Evolutionary conservation across 106 monocot species (phyloP), one percentile per base, ranked within the genome.

Genomic region (Chionographis japonica): DNA sequence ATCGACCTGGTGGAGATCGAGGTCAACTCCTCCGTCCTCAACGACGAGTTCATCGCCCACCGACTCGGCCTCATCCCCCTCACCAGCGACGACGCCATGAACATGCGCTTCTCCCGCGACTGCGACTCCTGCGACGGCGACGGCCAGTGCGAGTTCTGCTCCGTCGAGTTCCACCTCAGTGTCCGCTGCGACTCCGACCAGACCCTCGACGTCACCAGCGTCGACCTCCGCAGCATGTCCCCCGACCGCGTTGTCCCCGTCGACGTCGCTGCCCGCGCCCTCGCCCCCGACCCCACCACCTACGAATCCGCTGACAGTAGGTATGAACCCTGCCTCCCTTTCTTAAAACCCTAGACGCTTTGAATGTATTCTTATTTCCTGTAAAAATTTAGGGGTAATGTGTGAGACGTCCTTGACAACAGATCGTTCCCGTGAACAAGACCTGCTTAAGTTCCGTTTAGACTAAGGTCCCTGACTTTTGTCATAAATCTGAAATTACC

Each of bases 11-110:
- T 97, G 6, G 97, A 97, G 80, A 92, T 97, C 42, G 84, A 86
- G 83, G 82, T 73, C 54, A 98, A 98, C 83, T 98, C 92, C 14
- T 72, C 89, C 12, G 92, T 93, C 3, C 87, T 97, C 67, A 98
- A 98, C 75, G 97, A 98, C 77, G 92, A 98, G 83, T 98, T 98
- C 83, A 89, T 98, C 72, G 86, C 97, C 38, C 97, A 93, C 73
- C 77, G 97, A 46, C 87, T 98, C 16, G 97, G 97, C 13, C 83
- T 98, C 56, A 88, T 98, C 65, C 97, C 97, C 11, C 86, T 95
- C 56, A 79, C 75, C 61, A 67, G 69, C 37, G 76, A 80, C 15
- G 71, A 74, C 69, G 92, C 97, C 78, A 97, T 97, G 95, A 40
- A 27, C 16, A 97, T 97, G 95, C 83, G 92, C 50, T 87, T 93